Evolutionary conservation across 2,329 filamentous ascomycete genomes (phyloP).

Genomic region (Verticillium klebahnii): DNA sequence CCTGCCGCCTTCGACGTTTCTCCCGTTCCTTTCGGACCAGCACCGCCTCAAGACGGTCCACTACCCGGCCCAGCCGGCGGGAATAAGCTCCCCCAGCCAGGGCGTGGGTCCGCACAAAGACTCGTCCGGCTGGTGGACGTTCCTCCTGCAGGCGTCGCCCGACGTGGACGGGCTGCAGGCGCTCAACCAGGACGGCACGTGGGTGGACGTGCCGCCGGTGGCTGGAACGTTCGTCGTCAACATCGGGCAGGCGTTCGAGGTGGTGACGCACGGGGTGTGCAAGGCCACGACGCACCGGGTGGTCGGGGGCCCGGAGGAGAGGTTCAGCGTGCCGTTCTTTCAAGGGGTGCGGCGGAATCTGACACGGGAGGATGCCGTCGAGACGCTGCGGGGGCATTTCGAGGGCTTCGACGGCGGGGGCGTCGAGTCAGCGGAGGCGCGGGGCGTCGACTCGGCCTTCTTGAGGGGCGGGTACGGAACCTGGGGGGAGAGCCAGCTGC

Average conservation of each 20-base stretch:
- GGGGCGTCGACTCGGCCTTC: constrained; percentile 43
- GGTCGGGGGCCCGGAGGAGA: constrained; percentile 24
- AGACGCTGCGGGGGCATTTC: constrained; percentile 33
- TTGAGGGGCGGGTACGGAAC: constrained; percentile 45
- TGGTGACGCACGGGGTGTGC: constrained; percentile 48
- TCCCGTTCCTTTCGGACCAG: constrained; percentile 49
- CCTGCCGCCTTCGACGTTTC: constrained; percentile 42
- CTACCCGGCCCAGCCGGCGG: constrained; percentile 34
- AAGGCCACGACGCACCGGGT: constrained; percentile 47
- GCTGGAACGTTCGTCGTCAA: constrained; percentile 51
- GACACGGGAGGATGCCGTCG: constrained; percentile 37
- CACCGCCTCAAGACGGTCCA: constrained; percentile 56
- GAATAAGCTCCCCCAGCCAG: constrained; percentile 25
- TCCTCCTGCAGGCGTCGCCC: constrained; percentile 55
- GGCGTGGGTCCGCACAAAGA: constrained; percentile 61
- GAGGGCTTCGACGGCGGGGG: constrained; percentile 7
- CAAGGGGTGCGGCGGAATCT: constrained; percentile 44
- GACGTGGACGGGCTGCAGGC: constrained; percentile 45
- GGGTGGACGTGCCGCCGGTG: constrained; percentile 45
- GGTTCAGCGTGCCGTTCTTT: constrained; percentile 41
- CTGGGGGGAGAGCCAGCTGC: constrained; percentile 49
- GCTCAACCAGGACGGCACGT: constrained; percentile 39
- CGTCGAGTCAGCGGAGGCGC: constrained; percentile 29
- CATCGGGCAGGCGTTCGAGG: constrained; percentile 54
- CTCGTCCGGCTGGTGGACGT: constrained; percentile 61